Base-by-base conservation (phyloP, 768 basidiomycete genomes). In the Collybia sp. region DNA sequence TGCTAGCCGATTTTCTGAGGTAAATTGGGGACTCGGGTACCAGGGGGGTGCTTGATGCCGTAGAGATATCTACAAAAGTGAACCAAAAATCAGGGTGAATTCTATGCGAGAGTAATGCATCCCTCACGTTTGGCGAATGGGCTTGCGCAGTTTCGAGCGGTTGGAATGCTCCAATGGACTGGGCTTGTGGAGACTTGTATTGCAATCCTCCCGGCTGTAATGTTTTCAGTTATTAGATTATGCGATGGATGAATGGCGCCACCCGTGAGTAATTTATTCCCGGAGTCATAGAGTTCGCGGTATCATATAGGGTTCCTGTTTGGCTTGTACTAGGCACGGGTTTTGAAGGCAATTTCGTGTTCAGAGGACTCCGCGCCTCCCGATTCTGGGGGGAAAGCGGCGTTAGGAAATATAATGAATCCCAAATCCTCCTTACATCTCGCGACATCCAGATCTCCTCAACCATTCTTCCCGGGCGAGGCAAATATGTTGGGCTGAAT, bases 391-490 rank as follows among this genome's bases (percentile, higher is more conserved):
- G 6, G 13, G 46, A 47, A 45, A 47, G 38, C n/a, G 17, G 11
- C 18, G 15, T 3, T 17, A 44, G 25, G 2, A 37, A 45, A 36
- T 33, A 25, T 36, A 13, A 31, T 32, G 40, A 30, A 3, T 17
- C 31, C 10, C 35, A 12, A 30, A 2, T n/a, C 19, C 17, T 10
- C 15, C 53, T 15, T 51, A 69, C 67, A 54, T 69, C 59, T 32
- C 55, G 55, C 10, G 64, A 63, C 12, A 47, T 58, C 67, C 68
- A 71, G 17, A 64, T 40, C 33, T 61, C 52, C 30, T 67, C 64
- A 2, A 63, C 55, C n/a, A 55, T 51, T 19, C 51, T 50, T 30
- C 63, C 64, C 16, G 69, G 69, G n/a, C 55, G 60, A 4, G 66
- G 64, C 9, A 70, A 60, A 12, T 49, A 46, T 3, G 56, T 52